Evolutionary conservation across 2,329 filamentous ascomycete species (phyloP), one percentile per base, ranked within the genome.

Genomic region (Ramularia collo-cygni): DNA sequence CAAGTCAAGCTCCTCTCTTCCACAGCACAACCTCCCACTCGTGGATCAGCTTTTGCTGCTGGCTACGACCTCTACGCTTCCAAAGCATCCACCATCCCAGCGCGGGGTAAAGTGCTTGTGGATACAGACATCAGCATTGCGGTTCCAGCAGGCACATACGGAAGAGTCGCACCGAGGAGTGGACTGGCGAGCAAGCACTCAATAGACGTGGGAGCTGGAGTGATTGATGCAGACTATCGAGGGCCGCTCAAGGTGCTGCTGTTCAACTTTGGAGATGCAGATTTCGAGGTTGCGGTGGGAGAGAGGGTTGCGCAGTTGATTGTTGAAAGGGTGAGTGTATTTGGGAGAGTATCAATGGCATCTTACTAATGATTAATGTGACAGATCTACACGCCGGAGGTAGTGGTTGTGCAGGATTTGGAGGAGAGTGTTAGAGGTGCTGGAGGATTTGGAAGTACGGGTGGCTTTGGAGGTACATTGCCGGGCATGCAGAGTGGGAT

Each of bases 191-290:
- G 47, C 45, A 98, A 98, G 71, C 80, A 96, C 69, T 92, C 89
- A 67, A 96, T 98, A 62, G 88, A 95, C 64, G 92, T 85, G 0
- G 88, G 93, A 47, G 92, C 92, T 0, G 92, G 92, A 39, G 92
- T 98, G 50, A 96, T 98, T 56, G 92, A 98, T 64, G 89, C 90
- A 24, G 92, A 98, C 66, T 98, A 98, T 71, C 78, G 92, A 26
- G 92, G 92, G 14, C 85, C 85, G 53, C 83, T 98, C 57, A 95
- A 93, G 72, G 84, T 98, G 17, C 74, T 98, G 52, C 77, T 98
- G 37, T 96, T 96, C 66, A 98, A 98, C 69, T 82, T 94, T 64
- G 76, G 75, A 37, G 88, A 95, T 36, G 67, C 68, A 28, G 88
- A 95, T 62, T 96, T 93, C 60, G 72, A 68, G 31, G 72, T 98